These are phyloP conservation scores for Suillus subluteus DNA, from an alignment of 768 basidiomycete species.

Conservation along the genomic window DNA sequence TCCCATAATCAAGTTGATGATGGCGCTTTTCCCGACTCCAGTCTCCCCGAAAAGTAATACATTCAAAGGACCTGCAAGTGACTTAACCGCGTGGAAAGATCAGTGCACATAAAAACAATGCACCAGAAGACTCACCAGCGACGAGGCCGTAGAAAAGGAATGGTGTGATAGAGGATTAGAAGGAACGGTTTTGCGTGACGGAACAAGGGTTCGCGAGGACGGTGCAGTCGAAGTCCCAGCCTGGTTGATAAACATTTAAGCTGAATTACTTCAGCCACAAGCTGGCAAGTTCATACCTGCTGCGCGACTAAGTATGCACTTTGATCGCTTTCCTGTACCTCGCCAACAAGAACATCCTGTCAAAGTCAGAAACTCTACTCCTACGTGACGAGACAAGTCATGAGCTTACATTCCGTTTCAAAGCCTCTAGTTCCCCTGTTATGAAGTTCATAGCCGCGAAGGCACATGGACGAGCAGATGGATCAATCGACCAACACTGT, in stretches of 20 bases:
- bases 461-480: constrained; percentile 5
- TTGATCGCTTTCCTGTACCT: neutral
- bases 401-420: neutral
- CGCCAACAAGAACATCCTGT: neutral
- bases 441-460: neutral
- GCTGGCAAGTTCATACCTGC: neutral
- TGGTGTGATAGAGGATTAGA: neutral
- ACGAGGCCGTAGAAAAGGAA: neutral
- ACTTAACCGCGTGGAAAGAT: neutral
- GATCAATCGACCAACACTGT: constrained; percentile 4
- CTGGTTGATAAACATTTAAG: neutral
- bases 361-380: neutral
- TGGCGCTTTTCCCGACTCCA: constrained; percentile 46
- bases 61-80: constrained; percentile 24
- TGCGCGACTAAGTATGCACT: neutral
- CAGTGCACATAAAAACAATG: neutral
- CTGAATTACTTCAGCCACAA: too few relatives aligned
- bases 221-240: neutral
- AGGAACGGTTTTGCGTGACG: neutral
- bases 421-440: neutral
- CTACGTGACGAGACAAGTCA: neutral
- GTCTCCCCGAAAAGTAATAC: constrained; percentile 48
- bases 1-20: constrained; percentile 46
- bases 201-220: neutral
- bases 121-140: neutral